Evolutionary conservation across 2,329 filamentous ascomycete genomes (phyloP), one percentile per base, ranked within the genome.

Genomic region (Penicillium italicum): DNA sequence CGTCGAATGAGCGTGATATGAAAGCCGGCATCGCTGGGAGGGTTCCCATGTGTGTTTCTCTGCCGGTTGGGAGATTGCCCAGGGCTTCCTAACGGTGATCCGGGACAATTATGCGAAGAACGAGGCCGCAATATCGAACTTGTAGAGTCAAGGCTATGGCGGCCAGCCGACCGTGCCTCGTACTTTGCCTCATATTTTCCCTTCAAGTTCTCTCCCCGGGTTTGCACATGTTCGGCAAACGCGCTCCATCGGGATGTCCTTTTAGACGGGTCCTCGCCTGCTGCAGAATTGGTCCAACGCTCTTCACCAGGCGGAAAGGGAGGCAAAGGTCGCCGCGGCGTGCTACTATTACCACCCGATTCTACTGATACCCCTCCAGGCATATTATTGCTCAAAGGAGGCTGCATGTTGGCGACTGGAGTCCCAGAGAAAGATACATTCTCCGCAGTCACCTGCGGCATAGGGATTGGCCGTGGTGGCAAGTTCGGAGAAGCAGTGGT

Each of bases 1-100:
- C 88, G 83, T n/a, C 89, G 85, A 64, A 91, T 90, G 14, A 92
- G 72, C 0, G 84, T 86, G 43, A 79, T 70, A 52, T 70, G 69
- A 49, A 76, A 76, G 2, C 71, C 65, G n/a, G 64, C 56, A 31
- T 59, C 55, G 14, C 57, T 62, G 11, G 53, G 37, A 43, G 57
- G 40, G 22, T 43, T 40, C 14, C 55, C 33, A 57, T 56, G 18
- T 52, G 50, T 12, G 56, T 20, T 54, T 42, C 47, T 54, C 31
- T 55, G 49, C 20, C 64, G 60, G 42, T 46, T 58, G 2, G 69
- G 68, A 10, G 68, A 71, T 37, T 68, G 66, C 6, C 61, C 65
- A n/a, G 68, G 62, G 26, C 65, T 72, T 57, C 62, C 60, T 9
- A 61, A 54, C 12, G 66, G 60, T 14, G 64, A 67, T 5, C 44